Evolutionary conservation across 2,329 filamentous ascomycete species (phyloP), one percentile per base, ranked within the genome.

Genomic region (Phialophora expanda): DNA sequence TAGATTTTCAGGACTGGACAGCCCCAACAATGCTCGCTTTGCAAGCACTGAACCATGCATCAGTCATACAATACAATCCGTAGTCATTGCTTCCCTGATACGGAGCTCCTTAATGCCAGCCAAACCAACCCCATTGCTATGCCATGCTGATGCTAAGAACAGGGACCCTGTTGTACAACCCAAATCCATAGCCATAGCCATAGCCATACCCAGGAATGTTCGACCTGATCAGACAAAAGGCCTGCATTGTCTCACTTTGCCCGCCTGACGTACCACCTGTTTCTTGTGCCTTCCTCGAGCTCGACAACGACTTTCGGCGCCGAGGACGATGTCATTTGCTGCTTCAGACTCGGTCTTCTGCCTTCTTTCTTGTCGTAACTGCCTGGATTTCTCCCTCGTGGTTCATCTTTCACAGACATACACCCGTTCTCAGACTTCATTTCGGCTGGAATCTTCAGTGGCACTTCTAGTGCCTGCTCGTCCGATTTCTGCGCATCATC

Each of bases 211-310:
- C 41, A 50, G 26, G 56, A 38, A n/a, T 12, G 9, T 34, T 14
- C 48, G 20, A 51, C 20, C 22, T 24, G 9, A 28, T 26, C 20
- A 26, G 20, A 51, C 48, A 26, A 59, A 50, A 7, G 17, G 17
- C 17, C 24, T 26, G 9, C 6, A 24, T n/a, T 24, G 38, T 11
- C 50, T 66, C 57, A 69, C 41, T 61, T 67, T 46, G 61, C 59
- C 26, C 67, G 62, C 41, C 65, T 57, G 56, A 69, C 53, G 41
- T 61, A 69, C 65, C 65, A 69, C 56, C 67, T 64, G 48, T 60
- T 67, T 28, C 44, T 46, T 2, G 66, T 67, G 14, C 67, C 67
- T 60, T 61, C 56, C 54, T 69, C 67, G 20, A 69, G 65, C 54
- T 69, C 67, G 56, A 69, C 61, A n/a, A 44, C 62, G 20, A 69